These are phyloP conservation scores for Lepidium didymum DNA, from an alignment of 345 rosid genomes.

Conservation along the genomic window DNA sequence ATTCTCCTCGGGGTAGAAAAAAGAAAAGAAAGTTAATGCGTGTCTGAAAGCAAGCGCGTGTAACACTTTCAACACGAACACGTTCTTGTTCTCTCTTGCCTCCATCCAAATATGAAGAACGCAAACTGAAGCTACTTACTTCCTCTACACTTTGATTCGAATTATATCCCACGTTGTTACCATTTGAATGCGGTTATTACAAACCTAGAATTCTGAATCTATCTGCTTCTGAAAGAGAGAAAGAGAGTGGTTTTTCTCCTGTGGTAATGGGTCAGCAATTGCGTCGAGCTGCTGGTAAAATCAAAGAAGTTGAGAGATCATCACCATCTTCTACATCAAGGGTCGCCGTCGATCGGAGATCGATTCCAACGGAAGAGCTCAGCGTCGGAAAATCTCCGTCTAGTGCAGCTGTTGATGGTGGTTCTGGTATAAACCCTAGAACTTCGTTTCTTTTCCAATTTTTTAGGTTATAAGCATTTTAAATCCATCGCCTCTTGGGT, in stretches of 20 bases:
- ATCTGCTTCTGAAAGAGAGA: neutral
- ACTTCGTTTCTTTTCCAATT: neutral
- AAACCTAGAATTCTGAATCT: neutral
- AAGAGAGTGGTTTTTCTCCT: neutral
- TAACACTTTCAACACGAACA: conserved; percentile 11
- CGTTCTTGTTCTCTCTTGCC: conserved; percentile 15
- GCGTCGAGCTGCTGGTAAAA: conserved; percentile 92
- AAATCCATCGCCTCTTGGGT: conserved; percentile 6
- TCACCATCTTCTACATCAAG: conserved; percentile 36
- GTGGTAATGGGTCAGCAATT: conserved; percentile 83
- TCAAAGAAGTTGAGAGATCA: conserved; percentile 40
- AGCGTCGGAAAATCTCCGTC: conserved; percentile 26
- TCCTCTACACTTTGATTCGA: neutral
- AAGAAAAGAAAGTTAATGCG: neutral
- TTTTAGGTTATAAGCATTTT: neutral
- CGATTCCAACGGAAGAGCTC: conserved; percentile 22
- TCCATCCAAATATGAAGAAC: neutral
- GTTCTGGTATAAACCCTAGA: conserved; percentile 30
- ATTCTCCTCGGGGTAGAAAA: fast-evolving
- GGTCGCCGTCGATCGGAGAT: conserved; percentile 31
- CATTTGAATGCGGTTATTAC: neutral
- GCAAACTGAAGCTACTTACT: neutral
- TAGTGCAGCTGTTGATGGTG: conserved; percentile 16
- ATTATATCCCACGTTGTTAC: neutral
- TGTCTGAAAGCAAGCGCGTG: conserved; percentile 16